Evolutionary conservation across 108 stramenopile genomes (phyloP).

Genomic region (Cyclotella kingstonii): DNA sequence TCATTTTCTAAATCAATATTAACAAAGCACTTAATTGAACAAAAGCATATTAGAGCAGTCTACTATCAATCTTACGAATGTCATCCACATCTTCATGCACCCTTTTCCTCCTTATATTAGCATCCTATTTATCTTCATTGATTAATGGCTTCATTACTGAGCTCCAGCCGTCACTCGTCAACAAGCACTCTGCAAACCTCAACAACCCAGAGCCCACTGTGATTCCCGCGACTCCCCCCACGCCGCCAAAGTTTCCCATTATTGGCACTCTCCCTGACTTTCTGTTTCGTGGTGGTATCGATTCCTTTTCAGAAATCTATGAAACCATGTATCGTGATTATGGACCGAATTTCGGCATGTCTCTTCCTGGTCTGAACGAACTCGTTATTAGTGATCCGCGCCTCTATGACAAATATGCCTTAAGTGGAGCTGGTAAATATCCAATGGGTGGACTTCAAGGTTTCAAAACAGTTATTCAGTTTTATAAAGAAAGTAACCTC

Average conservation of each 20-base stretch:
- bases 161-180: too few species aligned
- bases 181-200: too few species aligned
- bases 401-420: slow-evolving; percentile 8
- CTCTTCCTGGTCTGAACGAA: background rate
- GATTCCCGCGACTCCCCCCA: slow-evolving; percentile 5
- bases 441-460: slow-evolving; percentile 12
- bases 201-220: background rate
- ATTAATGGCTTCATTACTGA: too few species aligned
- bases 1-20: too few species aligned
- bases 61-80: too few species aligned
- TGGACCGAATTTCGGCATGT: slow-evolving; percentile 14
- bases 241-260: slow-evolving; percentile 24
- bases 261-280: slow-evolving; percentile 36
- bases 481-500: slow-evolving; percentile 26
- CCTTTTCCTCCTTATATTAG: too few species aligned
- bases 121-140: too few species aligned
- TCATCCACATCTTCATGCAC: too few species aligned
- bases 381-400: slow-evolving; percentile 12
- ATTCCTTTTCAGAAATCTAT: slow-evolving; percentile 18
- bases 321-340: slow-evolving; percentile 22
- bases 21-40: too few species aligned
- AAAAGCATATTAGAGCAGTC: too few species aligned
- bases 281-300: slow-evolving; percentile 18
- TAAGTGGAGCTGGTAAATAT: slow-evolving; percentile 14
- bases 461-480: slow-evolving; percentile 14